Evolutionary conservation across 176 grass and related monocot genomes (phyloP), one percentile per base, ranked within the genome.

Genomic region (Cocos nucifera): DNA sequence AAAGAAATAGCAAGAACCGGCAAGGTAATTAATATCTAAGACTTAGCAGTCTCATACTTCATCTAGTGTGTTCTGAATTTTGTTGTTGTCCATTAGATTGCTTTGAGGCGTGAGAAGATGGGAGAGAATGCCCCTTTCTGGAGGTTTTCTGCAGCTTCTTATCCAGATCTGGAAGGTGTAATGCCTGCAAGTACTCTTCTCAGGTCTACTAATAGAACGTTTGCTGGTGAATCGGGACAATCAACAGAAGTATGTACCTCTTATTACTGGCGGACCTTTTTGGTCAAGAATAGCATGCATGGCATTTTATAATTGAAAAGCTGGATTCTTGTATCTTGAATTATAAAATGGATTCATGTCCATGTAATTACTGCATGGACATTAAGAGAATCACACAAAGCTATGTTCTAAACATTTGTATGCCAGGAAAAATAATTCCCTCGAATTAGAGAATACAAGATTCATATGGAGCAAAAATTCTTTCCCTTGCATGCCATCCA

Each of bases 91-190:
- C 70, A 67, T 49, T 75, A 97, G 93, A 97, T 97, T 80, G 87
- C 93, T 79, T 75, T 98, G 81, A 88, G 81, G 35, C 81, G 93
- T 59, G 93, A 98, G 76, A 92, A 77, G 50, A 85, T 92, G 18
- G 93, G 93, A 54, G 87, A 70, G 64, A 78, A 78, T 21, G 93
- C 93, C n/a, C 93, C 78, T 50, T 98, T 98, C 70, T 98, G 93
- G 84, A 81, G 81, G 61, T 98, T 98, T 66, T 98, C 87, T 83
- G 76, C 84, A 67, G 80, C 87, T 77, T 92, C 93, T 73, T 98
- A 97, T 21, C 93, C 81, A 24, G 87, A 98, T 57, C 81, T 98
- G 56, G 78, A 85, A 69, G 30, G 76, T 54, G 22, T 51, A 35
- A 62, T 70, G 16, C 75, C 72, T 4, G 76, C 68, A 69, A 71